Base-by-base conservation (phyloP, 768 basidiomycete genomes). In the Rhodosporidiobolus sp. region DNA sequence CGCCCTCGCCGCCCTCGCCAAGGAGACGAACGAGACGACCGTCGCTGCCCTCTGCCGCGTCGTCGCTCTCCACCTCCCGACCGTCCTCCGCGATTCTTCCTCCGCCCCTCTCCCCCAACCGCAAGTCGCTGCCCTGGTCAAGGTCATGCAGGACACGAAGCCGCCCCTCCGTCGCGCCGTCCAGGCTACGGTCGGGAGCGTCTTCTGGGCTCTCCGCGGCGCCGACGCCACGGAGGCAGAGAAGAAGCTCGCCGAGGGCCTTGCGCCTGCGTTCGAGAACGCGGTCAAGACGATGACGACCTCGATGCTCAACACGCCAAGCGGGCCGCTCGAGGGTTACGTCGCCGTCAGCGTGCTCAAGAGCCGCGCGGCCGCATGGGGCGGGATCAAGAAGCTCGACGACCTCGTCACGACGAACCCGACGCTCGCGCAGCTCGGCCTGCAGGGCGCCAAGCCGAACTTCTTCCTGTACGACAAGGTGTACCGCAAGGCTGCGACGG, bases 391-490 rank as follows among this genome's bases (percentile, higher is more conserved):
- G 65, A 76, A 72, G 68, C 56, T 76, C 68, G 73, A 70, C 67
- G 67, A 57, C 34, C 59, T 73, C 48, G 55, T 82, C 46, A 49
- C 73, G 16, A 63, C 73, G 30, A 81, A 81, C 56, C 57, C 80
- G 0, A 76, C 76, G 26, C 56, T 82, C 35, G 75, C 79, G 43
- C 67, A 71, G 16, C 69, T 83, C 49, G 74, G 80, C 28, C 61
- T 80, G 9, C 28, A 30, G 6, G 82, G 83, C 22, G 82, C 85
- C 32, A 96, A 92, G 79, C 90, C 92, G 0, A 89, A 90, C 3
- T 96, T 96, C 82, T 80, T 97, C 52, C 77, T 94, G 22, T 92
- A 87, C 87, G 93, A 95, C 64, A 93, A 90, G 79, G 87, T 91
- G 0, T 93, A 92, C 77, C 86, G 88, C 69, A 92, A 91, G 79